These are phyloP conservation scores for Solanum aculeatissimum DNA, from an alignment of 305 asterid genomes.

Conservation along the genomic window DNA sequence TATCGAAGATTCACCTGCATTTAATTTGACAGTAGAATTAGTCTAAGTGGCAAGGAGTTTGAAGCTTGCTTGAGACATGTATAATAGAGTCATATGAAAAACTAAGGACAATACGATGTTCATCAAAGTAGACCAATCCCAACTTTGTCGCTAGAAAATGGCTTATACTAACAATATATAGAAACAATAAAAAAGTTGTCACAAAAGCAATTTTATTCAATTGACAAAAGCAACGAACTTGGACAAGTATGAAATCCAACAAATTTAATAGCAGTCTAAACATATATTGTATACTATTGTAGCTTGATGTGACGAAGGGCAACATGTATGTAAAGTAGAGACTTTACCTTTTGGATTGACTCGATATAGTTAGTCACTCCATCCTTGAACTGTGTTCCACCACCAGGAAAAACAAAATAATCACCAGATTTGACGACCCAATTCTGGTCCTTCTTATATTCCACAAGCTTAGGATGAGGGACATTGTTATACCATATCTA, in stretches of 20 bases:
- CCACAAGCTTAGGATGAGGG: constrained; percentile 94
- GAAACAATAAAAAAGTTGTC: neutral
- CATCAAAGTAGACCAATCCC: neutral
- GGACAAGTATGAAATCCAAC: neutral
- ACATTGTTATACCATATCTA: constrained; percentile 91
- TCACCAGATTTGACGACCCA: constrained; percentile 79
- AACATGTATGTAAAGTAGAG: neutral
- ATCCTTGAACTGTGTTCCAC: constrained; percentile 85
- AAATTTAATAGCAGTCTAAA: neutral
- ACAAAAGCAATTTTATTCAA: neutral
- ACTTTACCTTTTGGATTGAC: constrained; percentile 44
- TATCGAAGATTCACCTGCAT: neutral
- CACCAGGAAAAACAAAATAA: constrained; percentile 84
- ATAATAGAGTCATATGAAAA: neutral
- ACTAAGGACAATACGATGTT: neutral
- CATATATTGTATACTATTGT: neutral
- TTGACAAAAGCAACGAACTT: neutral
- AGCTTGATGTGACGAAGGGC: neutral
- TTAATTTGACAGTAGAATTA: neutral
- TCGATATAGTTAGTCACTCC: constrained; percentile 61
- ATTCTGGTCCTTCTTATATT: constrained; percentile 83
- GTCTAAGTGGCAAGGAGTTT: neutral
- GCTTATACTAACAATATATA: neutral
- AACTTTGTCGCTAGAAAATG: neutral
- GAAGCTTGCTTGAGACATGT: neutral